These are phyloP conservation scores for Rhodotorula mucilaginosa DNA, from an alignment of 1,284 basidiomycete genomes.

Conservation along the genomic window DNA sequence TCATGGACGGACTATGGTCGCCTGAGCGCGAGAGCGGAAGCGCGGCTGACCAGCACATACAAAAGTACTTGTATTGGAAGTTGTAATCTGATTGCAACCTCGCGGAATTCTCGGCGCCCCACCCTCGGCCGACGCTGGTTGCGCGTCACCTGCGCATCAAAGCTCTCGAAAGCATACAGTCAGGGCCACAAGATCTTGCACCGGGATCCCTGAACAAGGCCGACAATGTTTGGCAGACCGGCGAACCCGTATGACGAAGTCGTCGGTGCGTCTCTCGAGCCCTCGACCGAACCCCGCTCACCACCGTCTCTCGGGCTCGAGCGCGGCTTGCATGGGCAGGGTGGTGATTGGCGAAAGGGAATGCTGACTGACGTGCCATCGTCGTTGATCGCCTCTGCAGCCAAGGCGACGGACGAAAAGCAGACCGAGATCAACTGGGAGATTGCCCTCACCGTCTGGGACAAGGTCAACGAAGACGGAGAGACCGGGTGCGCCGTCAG, in stretches of 20 bases:
- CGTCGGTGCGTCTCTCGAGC: slow-evolving; percentile 65
- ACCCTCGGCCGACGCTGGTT: neutral
- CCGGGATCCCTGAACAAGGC: neutral
- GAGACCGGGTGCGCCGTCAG: slow-evolving; percentile 64
- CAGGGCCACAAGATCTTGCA: neutral
- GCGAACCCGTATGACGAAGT: slow-evolving; percentile 88
- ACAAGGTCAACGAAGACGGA: slow-evolving; percentile 88
- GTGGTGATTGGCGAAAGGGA: too few relatives aligned
- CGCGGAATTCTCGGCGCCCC: neutral
- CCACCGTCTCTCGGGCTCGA: neutral
- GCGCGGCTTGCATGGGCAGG: too few relatives aligned
- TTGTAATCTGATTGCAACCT: too few relatives aligned
- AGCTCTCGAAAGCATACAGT: neutral
- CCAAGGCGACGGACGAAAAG: slow-evolving; percentile 51
- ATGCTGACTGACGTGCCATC: too few relatives aligned
- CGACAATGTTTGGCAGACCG: slow-evolving; percentile 50
- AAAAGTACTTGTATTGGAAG: too few relatives aligned
- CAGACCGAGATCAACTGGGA: slow-evolving; percentile 91
- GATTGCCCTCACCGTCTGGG: slow-evolving; percentile 88
- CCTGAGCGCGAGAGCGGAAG: too few relatives aligned
- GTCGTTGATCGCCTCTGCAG: neutral
- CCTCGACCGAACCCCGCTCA: neutral
- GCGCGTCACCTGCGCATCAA: neutral
- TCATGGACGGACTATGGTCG: too few relatives aligned
- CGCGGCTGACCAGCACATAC: too few relatives aligned